Evolutionary conservation across 257 asterid species (phyloP), one percentile per base, ranked within the genome.

Genomic region (Nicotiana paniculata): DNA sequence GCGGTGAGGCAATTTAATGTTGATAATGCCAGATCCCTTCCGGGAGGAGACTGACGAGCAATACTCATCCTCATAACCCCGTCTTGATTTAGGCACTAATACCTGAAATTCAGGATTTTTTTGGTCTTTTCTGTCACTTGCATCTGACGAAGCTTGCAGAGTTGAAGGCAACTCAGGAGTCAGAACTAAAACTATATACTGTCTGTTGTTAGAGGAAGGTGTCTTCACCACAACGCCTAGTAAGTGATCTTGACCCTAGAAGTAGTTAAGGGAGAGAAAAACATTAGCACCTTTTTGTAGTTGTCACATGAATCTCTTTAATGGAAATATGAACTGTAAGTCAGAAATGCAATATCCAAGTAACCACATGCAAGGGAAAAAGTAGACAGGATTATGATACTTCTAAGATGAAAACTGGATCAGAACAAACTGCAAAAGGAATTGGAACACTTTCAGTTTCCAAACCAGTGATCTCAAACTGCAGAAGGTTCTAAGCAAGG

Each of bases 181-280:
- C 91, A 96, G 86, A 86, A 94, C 93, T 82, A 96, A 84, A 87
- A 92, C 97, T 80, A 96, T 87, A 89, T 91, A 94, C 81, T 91
- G 93, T 86, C 90, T 96, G 86, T 81, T 85, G 86, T 81, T 91
- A 83, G 90, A 84, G 63, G 97, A 88, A 81, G 96, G 94, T 69
- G 93, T 48, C 90, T 94, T 96, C 86, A 96, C 85, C 46, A 96
- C 87, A 70, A 91, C 99, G 11, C 98, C 99, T 43, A 94, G 95
- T 82, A 94, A 90, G 90, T 94, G 97, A 89, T 94, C 98, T 88
- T 92, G 93, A 80, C 83, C 97, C 99, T 96, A 97, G 86, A 89
- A 86, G 46, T 82, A 18, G 85, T 24, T 46, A 82, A 21, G 84
- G 53, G 63, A 84, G n/a, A 18, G 59, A 61, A 84, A 80, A 30